Conservation (phyloP, 208 protist genomes). For the Herpetomonas tarakana region DNA sequence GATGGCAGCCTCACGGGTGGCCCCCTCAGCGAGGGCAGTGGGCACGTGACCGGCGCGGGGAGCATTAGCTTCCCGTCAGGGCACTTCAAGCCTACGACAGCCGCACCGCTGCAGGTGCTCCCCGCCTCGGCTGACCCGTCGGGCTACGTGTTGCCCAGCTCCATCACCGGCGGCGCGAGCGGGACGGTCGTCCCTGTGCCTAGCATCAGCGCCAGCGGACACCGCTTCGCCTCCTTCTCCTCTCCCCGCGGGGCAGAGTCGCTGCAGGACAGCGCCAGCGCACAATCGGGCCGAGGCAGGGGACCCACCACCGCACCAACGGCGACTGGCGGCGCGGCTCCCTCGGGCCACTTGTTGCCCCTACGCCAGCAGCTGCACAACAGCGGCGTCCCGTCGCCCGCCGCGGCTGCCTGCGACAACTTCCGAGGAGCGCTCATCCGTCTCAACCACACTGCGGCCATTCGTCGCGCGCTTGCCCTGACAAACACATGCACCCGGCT, state of each 20-base stretch:
- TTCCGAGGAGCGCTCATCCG: conserved; percentile 15
- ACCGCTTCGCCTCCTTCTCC: no score
- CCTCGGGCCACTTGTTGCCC: no score
- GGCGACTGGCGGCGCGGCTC: no score
- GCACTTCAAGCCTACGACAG: neutral
- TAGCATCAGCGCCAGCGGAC: no score
- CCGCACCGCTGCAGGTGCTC: neutral
- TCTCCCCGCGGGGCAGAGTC: neutral
- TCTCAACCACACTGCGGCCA: conserved; percentile 25
- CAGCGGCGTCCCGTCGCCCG: neutral
- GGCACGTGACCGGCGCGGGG: neutral
- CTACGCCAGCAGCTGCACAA: neutral
- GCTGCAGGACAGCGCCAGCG: neutral
- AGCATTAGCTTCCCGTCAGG: neutral
- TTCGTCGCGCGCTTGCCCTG: conserved; percentile 27
- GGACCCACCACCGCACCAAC: no score
- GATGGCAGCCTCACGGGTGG: neutral
- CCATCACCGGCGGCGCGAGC: neutral
- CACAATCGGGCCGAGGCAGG: neutral
- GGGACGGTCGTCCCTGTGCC: no score
- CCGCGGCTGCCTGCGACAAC: neutral
- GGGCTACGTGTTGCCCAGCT: neutral
- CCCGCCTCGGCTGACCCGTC: neutral
- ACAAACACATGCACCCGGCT: neutral
- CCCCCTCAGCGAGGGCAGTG: neutral